Base-by-base conservation (phyloP, 306 rosid genomes). In the Oemleria cerasiformis region DNA sequence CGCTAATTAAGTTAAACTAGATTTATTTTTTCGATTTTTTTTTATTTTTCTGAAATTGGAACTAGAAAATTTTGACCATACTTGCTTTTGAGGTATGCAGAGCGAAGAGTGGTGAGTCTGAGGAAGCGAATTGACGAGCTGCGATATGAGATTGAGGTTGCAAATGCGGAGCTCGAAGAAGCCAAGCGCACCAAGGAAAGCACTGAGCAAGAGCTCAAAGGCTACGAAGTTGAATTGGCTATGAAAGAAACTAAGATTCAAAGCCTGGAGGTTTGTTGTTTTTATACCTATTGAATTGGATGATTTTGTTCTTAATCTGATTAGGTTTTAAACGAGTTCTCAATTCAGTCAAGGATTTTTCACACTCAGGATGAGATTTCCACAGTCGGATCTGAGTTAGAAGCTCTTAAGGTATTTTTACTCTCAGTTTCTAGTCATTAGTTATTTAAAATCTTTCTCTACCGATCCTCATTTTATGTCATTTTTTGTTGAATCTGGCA, bases 191-290 rank as follows among this genome's bases (percentile, higher is more conserved):
- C 58, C 73, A 91, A 81, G 78, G 97, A 89, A 77, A 72, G 72
- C 5, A 70, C 54, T 5, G 96, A 94, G 77, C 99, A 94, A 74
- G 96, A 91, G 70, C 79, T 89, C 38, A 85, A 80, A 77, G 97
- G 97, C 66, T 86, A 77, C 76, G 97, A 91, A 80, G 90, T 91
- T 74, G 91, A 91, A 79, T 79, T 84, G 67, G 80, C 85, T 65
- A 0, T 84, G 81, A 80, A 49, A 56, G 88, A 86, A 63, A 70
- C 90, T 75, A 84, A 91, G 1, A 79, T 75, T 73, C 92, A 89
- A 80, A 82, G 88, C 13, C 90, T 85, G 11, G 84, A 85, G 90
- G 97, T 91, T 72, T 66, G 70, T 44, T 19, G 9, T 57, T 74
- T 58, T 10, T 41, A 56, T 65, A 5, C 60, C 13, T 77, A 62